Evolutionary conservation across 805 yeast species (phyloP).

Genomic region (Priceomyces haplophilus): DNA sequence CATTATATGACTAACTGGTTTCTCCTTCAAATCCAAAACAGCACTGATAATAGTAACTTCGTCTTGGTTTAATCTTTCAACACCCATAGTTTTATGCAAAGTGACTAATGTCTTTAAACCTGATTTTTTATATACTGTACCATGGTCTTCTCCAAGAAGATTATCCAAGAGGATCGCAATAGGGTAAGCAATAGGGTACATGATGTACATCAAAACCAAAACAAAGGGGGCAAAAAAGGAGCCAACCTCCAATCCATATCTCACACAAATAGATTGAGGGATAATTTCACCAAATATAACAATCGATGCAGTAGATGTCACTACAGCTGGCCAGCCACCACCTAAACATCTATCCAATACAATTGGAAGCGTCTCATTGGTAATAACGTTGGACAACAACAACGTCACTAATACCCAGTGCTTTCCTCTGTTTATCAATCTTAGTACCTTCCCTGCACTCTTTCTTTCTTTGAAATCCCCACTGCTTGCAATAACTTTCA

Average conservation of each 20-base stretch:
- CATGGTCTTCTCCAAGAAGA: slow-evolving; percentile 91
- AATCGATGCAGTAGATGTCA: slow-evolving; percentile 86
- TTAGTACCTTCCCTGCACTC: slow-evolving; percentile 69
- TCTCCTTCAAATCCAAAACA: slow-evolving; percentile 90
- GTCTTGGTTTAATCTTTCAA: slow-evolving; percentile 86
- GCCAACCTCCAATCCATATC: slow-evolving; percentile 90
- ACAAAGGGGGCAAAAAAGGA: slow-evolving; percentile 90
- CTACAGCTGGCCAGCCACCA: slow-evolving; percentile 97
- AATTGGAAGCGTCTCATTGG: slow-evolving; percentile 92
- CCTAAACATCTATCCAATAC: slow-evolving; percentile 90
- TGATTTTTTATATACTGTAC: slow-evolving; percentile 87
- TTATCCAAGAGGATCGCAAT: slow-evolving; percentile 76
- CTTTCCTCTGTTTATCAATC: slow-evolving; percentile 75
- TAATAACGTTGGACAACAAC: slow-evolving; percentile 80
- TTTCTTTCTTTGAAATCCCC: slow-evolving; percentile 71
- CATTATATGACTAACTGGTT: slow-evolving; percentile 83
- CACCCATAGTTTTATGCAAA: slow-evolving; percentile 91
- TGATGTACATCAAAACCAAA: slow-evolving; percentile 71
- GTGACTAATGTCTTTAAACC: slow-evolving; percentile 94
- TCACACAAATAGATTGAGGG: slow-evolving; percentile 90
- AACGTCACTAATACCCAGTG: slow-evolving; percentile 96
- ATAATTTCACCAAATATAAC: slow-evolving; percentile 95
- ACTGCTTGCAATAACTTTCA: slow-evolving; percentile 84
- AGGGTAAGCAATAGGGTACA: slow-evolving; percentile 94
- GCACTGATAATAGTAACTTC: slow-evolving; percentile 95